Conservation (phyloP, 148 eudicot genomes). For the Persicaria tinctoria region DNA sequence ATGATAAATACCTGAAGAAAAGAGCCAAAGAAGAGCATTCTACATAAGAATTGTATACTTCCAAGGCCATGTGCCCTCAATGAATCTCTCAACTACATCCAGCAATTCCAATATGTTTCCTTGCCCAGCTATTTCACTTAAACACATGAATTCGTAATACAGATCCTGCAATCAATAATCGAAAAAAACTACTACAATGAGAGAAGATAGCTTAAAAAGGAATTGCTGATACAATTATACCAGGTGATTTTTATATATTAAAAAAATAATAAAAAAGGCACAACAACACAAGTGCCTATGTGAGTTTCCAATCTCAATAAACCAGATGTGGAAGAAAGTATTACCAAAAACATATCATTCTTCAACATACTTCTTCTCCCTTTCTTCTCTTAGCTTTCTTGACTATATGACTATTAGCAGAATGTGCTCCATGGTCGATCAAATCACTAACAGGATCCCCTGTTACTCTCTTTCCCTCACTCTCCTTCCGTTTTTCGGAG, state of each 20-base stretch:
- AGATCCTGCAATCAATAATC: neutral
- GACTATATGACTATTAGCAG: constrained; percentile 21
- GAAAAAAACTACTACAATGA: neutral
- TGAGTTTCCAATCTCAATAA: neutral
- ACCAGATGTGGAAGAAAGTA: neutral
- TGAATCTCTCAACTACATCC: too few relatives aligned
- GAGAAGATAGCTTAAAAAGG: neutral
- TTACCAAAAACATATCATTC: constrained; percentile 4
- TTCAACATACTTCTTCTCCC: constrained; percentile 28
- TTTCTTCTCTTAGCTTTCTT: constrained; percentile 53
- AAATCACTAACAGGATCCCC: constrained; percentile 26
- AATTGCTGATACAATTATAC: neutral
- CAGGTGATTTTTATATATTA: neutral
- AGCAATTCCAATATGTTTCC: too few relatives aligned
- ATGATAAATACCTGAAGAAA: too few relatives aligned
- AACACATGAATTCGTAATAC: too few relatives aligned
- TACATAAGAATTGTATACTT: too few relatives aligned
- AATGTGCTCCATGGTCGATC: constrained; percentile 19
- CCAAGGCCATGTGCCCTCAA: too few relatives aligned
- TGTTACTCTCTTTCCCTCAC: constrained; percentile 15
- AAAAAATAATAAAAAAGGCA: neutral
- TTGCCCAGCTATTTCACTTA: too few relatives aligned
- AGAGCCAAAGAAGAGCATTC: too few relatives aligned
- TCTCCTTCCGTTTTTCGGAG: constrained; percentile 32
- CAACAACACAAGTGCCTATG: neutral